phyloP scores from a whole-genome alignment of 1,139 yeast species.

The Yamadazyma blattariae region DNA sequence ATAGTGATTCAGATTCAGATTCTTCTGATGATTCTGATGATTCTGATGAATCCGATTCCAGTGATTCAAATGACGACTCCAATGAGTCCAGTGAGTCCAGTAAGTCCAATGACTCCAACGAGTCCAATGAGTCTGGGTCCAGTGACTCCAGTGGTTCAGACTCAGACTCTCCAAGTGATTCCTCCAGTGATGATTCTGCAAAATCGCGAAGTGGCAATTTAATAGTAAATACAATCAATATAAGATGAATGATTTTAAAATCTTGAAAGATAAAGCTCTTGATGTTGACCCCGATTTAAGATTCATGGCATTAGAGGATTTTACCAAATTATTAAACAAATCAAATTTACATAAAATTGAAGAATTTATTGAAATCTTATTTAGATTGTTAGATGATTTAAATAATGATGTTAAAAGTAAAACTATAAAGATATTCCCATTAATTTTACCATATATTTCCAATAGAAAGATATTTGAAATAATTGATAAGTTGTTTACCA shows the following conservation, averaged over 20 bases:
- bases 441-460: conserved; percentile 29
- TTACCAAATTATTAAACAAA: conserved; percentile 45
- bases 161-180: conserved; percentile 2
- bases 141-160: conserved; percentile 6
- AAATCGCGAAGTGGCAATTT: conserved; percentile 3
- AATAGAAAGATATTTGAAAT: conserved; percentile 22
- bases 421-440: conserved; percentile 60
- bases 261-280: conserved; percentile 46
- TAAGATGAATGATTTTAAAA: conserved; percentile 17
- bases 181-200: conserved; percentile 1
- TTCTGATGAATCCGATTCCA: background rate
- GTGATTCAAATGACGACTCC: conserved; percentile 4
- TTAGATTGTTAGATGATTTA: conserved; percentile 57
- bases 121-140: no score
- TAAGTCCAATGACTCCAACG: background rate
- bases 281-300: conserved; percentile 82
- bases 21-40: background rate
- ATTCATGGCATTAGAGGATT: conserved; percentile 83
- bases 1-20: background rate
- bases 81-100: background rate
- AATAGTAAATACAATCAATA: conserved; percentile 7
- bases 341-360: conserved; percentile 25
- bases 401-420: conserved; percentile 79
- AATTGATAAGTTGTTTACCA: conserved; percentile 24
- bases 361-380: conserved; percentile 46